A percentile compares a stretch with the other conserved stretches of the same genome.
Evolutionary conservation across 257 asterid genomes (phyloP).

Genomic region (Gentiana dahurica): DNA sequence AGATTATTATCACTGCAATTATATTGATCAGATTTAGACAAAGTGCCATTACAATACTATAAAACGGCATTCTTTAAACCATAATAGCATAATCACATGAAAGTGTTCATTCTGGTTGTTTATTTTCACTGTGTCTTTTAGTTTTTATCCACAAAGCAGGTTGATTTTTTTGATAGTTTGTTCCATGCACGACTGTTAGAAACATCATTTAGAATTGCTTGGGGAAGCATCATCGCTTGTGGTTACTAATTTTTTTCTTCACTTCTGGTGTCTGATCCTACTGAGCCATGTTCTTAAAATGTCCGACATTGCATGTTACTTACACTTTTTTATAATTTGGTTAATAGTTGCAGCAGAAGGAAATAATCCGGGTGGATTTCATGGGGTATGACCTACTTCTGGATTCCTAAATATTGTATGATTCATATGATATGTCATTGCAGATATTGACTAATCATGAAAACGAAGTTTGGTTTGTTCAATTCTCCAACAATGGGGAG

Average conservation of each 20-base stretch:
- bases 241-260: too few relatives aligned
- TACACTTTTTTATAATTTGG: neutral
- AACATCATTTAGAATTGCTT: neutral
- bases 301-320: neutral
- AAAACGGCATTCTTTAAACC: too few relatives aligned
- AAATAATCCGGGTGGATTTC: neutral
- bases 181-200: too few relatives aligned
- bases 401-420: slow-evolving; percentile 18
- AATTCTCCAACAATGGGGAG: slow-evolving; percentile 71
- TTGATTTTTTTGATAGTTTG: too few relatives aligned
- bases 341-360: neutral
- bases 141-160: too few relatives aligned
- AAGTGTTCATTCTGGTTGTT: too few relatives aligned
- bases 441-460: slow-evolving; percentile 65
- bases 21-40: too few relatives aligned
- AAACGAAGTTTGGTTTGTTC: slow-evolving; percentile 94
- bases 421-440: slow-evolving; percentile 14
- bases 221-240: slow-evolving; percentile 1
- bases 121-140: too few relatives aligned
- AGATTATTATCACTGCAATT: too few relatives aligned
- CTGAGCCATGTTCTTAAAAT: neutral
- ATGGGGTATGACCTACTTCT: slow-evolving; percentile 9
- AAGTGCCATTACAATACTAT: too few relatives aligned
- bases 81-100: too few relatives aligned
- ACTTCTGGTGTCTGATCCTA: neutral